Percentiles rank a stretch among this genome's conserved stretches.
Conservation (phyloP, 192 early-diverging fungal species). For the Coemansia sp. region DNA sequence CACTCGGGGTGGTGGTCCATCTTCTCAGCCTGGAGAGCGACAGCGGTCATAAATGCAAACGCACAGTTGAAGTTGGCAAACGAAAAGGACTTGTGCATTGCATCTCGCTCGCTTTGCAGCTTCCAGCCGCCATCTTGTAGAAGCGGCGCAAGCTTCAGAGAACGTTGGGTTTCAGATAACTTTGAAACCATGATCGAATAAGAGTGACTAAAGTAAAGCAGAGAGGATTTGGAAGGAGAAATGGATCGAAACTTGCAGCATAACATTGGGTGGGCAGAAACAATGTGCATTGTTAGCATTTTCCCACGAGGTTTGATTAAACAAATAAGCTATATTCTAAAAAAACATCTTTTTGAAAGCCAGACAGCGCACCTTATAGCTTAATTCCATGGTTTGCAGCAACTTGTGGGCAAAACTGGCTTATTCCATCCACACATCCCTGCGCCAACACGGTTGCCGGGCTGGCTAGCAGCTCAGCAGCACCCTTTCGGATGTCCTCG, state of each 20-base stretch:
- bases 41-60: slow-evolving; percentile 92
- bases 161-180: slow-evolving; percentile 29
- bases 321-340: background rate
- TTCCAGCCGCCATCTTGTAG: slow-evolving; percentile 57
- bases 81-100: slow-evolving; percentile 70
- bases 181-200: slow-evolving; percentile 21
- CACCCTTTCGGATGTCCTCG: slow-evolving; percentile 78
- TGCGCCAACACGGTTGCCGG: slow-evolving; percentile 68
- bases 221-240: background rate
- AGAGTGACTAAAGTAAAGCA: background rate
- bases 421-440: slow-evolving; percentile 54
- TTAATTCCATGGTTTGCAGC: slow-evolving; percentile 32
- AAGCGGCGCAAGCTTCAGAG: slow-evolving; percentile 27
- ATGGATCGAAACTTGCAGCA: background rate
- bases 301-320: background rate
- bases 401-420: slow-evolving; percentile 37
- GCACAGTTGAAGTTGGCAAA: slow-evolving; percentile 86
- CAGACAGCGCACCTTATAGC: background rate
- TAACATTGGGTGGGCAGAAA: background rate
- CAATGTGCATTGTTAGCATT: background rate
- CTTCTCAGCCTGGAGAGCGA: slow-evolving; percentile 88
- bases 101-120: slow-evolving; percentile 64
- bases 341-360: no score
- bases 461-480: slow-evolving; percentile 60
- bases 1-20: slow-evolving; percentile 96